Evolutionary conservation across 371 early-diverging fungal species (phyloP), one percentile per base, ranked within the genome.

Genomic region (Mucor piriformis): DNA sequence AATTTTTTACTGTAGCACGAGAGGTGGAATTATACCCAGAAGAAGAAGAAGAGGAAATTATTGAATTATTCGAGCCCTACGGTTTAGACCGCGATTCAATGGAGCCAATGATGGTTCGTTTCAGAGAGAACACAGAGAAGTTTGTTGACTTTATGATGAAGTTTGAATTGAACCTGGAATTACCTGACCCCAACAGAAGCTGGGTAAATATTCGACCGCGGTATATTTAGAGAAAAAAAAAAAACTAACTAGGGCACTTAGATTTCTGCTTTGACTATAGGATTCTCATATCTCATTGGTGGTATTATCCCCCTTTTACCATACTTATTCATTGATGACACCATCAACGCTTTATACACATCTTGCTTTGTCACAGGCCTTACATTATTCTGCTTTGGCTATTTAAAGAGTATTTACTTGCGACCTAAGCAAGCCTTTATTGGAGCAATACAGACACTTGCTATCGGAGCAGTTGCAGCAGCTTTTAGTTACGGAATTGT

Each of bases 71-170:
- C 57, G 72, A 83, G 54, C 82, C 82, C 13, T 88, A 88, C 65
- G 89, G 89, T 3, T 50, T 90, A 18, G 78, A 75, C 52, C 67
- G 80, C 3, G 64, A 66, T 11, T 73, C 81, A 6, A 66, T 88
- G 50, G 72, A 82, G 35, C 91, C 91, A 7, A 67, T 90, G 67
- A 62, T 90, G 44, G 66, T 60, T 4, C 61, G 72, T 16, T 79
- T 90, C 49, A 71, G 77, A 55, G 63, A 68, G 20, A 77, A 87
- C 55, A 79, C 80, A 23, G 81, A 81, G 48, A 74, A 77, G 53
- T 86, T 81, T 68, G 82, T 86, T 6, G 89, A 90, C 58, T 90
- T 90, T 61, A 87, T 89, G 88, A 90, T 90, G 91, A 72, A 79
- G 42, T 88, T 88, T 68, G 88, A 90, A 63, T 70, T 88, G 8